Conservation (phyloP, 2,329 filamentous ascomycete species). For the Ophiosphaerella narmari region DNA sequence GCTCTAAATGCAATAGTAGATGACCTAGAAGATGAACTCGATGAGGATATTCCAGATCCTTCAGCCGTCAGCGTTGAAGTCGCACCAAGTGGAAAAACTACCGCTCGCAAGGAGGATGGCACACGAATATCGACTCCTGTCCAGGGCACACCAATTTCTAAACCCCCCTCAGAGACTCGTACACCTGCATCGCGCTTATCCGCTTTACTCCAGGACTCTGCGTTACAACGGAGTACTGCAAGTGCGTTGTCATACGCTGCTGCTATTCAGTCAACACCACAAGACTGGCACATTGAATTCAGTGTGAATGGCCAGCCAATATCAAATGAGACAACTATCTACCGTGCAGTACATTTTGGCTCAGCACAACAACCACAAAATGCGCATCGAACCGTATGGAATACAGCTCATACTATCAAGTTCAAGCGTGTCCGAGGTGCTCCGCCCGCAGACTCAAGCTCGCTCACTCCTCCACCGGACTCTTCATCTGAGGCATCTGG, state of each 20-base stretch:
- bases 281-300: constrained; percentile 98
- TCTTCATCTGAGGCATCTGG: constrained; percentile 60
- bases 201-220: constrained; percentile 37
- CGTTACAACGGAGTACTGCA: constrained; percentile 43
- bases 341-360: constrained; percentile 84
- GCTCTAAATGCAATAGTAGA: constrained; percentile 86
- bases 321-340: constrained; percentile 91
- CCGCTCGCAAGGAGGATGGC: constrained; percentile 88
- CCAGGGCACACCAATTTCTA: constrained; percentile 52
- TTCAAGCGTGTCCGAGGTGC: constrained; percentile 86
- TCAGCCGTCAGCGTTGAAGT: constrained; percentile 92
- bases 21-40: constrained; percentile 80
- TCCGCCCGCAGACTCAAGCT: constrained; percentile 72
- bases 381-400: constrained; percentile 81
- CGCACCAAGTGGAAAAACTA: constrained; percentile 82
- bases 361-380: constrained; percentile 67
- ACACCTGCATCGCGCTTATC: constrained; percentile 38
- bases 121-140: constrained; percentile 83
- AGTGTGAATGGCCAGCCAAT: constrained; percentile 83
- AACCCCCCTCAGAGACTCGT: constrained; percentile 33
- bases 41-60: constrained; percentile 72
- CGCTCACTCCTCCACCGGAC: constrained; percentile 61
- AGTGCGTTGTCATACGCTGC: constrained; percentile 80
- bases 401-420: constrained; percentile 85
- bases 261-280: constrained; percentile 76